Conservation (phyloP, 164 flowering plant genomes). For the Vitis cinerea region DNA sequence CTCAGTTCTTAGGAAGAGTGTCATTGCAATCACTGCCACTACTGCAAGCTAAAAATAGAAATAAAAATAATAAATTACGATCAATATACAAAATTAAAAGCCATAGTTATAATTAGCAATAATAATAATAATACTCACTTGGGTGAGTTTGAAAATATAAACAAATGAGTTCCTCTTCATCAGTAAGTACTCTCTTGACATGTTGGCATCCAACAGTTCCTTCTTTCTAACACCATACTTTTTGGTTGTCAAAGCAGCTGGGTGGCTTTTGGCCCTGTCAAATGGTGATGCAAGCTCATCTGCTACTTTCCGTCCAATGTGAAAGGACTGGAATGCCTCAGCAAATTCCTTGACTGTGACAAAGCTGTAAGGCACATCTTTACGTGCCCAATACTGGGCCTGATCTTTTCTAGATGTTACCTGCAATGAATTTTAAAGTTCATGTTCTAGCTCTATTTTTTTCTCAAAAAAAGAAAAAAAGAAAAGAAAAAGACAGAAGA, state of each 20-base stretch:
- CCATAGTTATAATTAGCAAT: too few species aligned
- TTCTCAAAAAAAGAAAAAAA: too few species aligned
- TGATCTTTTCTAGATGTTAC: conserved; percentile 60
- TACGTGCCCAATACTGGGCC: conserved; percentile 32
- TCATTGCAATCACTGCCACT: conserved; percentile 35
- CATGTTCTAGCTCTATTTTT: too few species aligned
- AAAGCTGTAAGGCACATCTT: conserved; percentile 28
- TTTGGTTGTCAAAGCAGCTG: conserved; percentile 38
- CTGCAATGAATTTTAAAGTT: conserved; percentile 8
- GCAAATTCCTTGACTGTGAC: conserved; percentile 31
- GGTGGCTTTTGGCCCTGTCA: conserved; percentile 31
- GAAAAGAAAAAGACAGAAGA: too few species aligned
- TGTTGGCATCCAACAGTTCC: conserved; percentile 55
- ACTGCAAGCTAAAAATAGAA: conserved; percentile 30
- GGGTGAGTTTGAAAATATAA: conserved; percentile 50
- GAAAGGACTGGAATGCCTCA: conserved; percentile 30
- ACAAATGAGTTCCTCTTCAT: conserved; percentile 69
- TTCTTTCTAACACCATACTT: conserved; percentile 47
- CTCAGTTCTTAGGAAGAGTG: conserved; percentile 52
- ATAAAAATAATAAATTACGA: neutral
- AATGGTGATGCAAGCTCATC: conserved; percentile 37
- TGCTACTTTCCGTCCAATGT: conserved; percentile 18
- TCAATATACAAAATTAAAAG: neutral
- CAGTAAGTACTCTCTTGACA: conserved; percentile 48
- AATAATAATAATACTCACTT: conserved; percentile 25